Percentiles rank a stretch among this genome's conserved stretches.
phyloP scores from a whole-genome alignment of 495 filamentous ascomycete genomes.

The Penicillium manginii region DNA sequence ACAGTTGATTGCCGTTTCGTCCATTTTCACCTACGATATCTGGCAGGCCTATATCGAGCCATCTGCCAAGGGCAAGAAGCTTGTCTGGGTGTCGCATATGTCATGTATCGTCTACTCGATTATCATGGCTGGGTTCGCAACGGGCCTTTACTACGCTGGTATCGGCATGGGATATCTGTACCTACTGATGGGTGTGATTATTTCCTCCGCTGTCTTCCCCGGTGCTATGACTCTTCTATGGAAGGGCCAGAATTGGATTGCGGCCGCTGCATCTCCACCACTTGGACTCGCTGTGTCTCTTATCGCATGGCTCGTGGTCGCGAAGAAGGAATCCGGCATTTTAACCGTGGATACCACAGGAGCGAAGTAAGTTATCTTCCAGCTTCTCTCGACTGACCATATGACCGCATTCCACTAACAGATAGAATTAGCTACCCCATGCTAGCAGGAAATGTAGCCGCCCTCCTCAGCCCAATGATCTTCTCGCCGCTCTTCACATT shows the following conservation, averaged over 20 bases:
- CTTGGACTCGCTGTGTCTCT: constrained; percentile 77
- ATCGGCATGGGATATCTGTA: constrained; percentile 80
- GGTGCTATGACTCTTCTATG: constrained; percentile 81
- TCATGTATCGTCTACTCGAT: constrained; percentile 77
- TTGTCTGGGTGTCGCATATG: constrained; percentile 85
- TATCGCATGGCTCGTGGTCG: constrained; percentile 89
- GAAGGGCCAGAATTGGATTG: constrained; percentile 82
- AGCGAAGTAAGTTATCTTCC: constrained; percentile 57
- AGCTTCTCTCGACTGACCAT: neutral
- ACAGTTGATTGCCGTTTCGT: constrained; percentile 89
- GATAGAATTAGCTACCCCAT: constrained; percentile 66
- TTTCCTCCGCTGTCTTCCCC: constrained; percentile 82
- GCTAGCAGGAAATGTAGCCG: constrained; percentile 84
- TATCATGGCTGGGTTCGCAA: constrained; percentile 83
- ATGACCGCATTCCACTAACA: neutral
- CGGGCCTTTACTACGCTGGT: constrained; percentile 73
- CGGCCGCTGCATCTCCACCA: constrained; percentile 72
- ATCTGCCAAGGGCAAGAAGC: constrained; percentile 67
- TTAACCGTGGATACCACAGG: constrained; percentile 78
- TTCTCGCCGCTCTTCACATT: constrained; percentile 81
- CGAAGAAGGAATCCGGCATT: constrained; percentile 73
- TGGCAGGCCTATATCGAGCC: constrained; percentile 68
- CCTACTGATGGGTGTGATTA: constrained; percentile 90
- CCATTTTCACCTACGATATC: constrained; percentile 92
- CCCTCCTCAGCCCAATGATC: constrained; percentile 77